Conservation (phyloP, 208 protist species). For the Trypanosoma theileri region DNA sequence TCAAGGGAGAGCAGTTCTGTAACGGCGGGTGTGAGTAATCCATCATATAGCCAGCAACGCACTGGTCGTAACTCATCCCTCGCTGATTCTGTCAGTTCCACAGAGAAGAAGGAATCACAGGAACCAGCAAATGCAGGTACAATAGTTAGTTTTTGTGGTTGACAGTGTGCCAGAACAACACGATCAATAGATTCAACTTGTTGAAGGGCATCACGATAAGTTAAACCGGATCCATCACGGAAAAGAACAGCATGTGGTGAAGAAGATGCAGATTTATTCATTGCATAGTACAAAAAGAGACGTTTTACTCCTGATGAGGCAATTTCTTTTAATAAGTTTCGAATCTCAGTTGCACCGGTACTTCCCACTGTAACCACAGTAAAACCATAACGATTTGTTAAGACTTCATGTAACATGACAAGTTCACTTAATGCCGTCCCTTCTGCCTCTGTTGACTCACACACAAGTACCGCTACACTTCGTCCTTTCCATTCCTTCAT, state of each 20-base stretch:
- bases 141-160: conserved; percentile 27
- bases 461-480: conserved; percentile 35
- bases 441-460: background rate
- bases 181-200: conserved; percentile 20
- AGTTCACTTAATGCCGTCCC: conserved; percentile 37
- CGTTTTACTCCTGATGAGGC: conserved; percentile 12
- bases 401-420: conserved; percentile 37
- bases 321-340: conserved; percentile 5
- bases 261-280: background rate
- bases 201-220: conserved; percentile 21
- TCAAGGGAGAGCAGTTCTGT: conserved; percentile 39
- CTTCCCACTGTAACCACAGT: conserved; percentile 19
- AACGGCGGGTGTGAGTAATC: conserved; percentile 40
- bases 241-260: conserved; percentile 28
- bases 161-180: conserved; percentile 39
- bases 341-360: conserved; percentile 14
- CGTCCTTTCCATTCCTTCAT: conserved; percentile 27
- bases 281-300: conserved; percentile 40
- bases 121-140: conserved; percentile 13
- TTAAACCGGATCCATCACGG: conserved; percentile 31
- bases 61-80: conserved; percentile 13
- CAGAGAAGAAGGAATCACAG: conserved; percentile 24
- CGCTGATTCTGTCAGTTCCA: conserved; percentile 32
- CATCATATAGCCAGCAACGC: conserved; percentile 49
- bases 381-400: conserved; percentile 44